Percentiles rank a stretch among this genome's conserved stretches.
These are phyloP conservation scores for Beta corolliflora DNA, from an alignment of 179 eudicot species.

Conservation along the genomic window DNA sequence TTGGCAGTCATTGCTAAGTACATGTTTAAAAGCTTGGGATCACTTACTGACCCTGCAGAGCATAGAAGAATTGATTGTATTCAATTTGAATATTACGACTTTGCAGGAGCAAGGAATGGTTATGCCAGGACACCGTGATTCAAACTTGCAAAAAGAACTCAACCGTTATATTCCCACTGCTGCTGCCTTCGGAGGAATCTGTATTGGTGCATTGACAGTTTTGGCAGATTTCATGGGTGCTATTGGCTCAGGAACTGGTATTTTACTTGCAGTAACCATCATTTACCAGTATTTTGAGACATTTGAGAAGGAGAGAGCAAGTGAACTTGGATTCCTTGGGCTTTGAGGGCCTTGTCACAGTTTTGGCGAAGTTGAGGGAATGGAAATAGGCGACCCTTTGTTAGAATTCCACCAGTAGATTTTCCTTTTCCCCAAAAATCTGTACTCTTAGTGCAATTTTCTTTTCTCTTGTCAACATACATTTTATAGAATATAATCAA, in stretches of 20 bases:
- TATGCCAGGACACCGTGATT: conserved; percentile 78
- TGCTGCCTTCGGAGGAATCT: conserved; percentile 79
- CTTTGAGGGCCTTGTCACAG: conserved; percentile 33
- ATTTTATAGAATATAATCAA: conserved; percentile 22
- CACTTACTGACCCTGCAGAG: too few species aligned
- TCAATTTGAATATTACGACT: background rate
- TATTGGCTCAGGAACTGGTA: conserved; percentile 85
- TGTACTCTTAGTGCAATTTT: conserved; percentile 10
- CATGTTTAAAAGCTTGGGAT: too few species aligned
- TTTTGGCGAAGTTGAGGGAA: conserved; percentile 17
- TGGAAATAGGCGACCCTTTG: conserved; percentile 13
- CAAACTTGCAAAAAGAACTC: conserved; percentile 71
- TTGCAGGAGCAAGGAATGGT: conserved; percentile 92
- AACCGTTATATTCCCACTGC: conserved; percentile 82
- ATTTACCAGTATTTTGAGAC: conserved; percentile 82
- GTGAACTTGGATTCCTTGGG: conserved; percentile 77
- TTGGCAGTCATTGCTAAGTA: too few species aligned
- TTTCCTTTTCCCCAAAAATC: conserved; percentile 6
- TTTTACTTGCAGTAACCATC: conserved; percentile 74
- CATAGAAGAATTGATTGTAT: background rate
- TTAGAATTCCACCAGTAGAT: conserved; percentile 12
- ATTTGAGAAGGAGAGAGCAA: conserved; percentile 79
- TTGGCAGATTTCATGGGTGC: conserved; percentile 92
- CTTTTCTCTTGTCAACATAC: conserved; percentile 14
- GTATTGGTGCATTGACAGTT: conserved; percentile 78